Evolutionary conservation across 192 early-diverging fungal genomes (phyloP).

Genomic region (Rhizophagus prolifer): DNA sequence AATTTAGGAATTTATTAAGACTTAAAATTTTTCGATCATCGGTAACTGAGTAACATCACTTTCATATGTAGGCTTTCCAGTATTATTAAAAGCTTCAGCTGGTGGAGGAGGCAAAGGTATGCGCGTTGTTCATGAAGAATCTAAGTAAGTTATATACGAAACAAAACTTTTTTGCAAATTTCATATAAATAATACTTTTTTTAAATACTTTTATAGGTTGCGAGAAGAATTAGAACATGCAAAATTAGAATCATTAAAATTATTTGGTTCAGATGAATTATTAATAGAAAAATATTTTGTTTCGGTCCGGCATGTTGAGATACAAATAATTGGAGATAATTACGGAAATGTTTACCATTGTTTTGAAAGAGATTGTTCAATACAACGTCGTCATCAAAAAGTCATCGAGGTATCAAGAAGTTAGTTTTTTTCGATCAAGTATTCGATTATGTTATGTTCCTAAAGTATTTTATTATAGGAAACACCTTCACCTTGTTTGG

Average conservation of each 20-base stretch:
- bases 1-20: neutral
- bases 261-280: constrained; percentile 85
- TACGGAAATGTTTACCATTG: constrained; percentile 74
- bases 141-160: neutral
- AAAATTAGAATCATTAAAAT: constrained; percentile 72
- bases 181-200: too few relatives aligned
- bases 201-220: constrained; percentile 40
- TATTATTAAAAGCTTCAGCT: constrained; percentile 81
- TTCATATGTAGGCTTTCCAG: constrained; percentile 63
- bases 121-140: constrained; percentile 64
- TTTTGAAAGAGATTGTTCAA: constrained; percentile 87
- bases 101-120: constrained; percentile 84
- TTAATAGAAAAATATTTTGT: constrained; percentile 93
- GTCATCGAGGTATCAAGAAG: neutral
- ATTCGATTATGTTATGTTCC: neutral
- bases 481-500: constrained; percentile 71
- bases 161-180: neutral
- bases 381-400: constrained; percentile 79
- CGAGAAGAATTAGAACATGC: constrained; percentile 76
- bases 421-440: neutral
- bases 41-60: neutral
- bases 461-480: constrained; percentile 54
- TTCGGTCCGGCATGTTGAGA: constrained; percentile 70
- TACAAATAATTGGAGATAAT: neutral
- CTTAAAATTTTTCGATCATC: neutral